Conservation (phyloP, 495 filamentous ascomycete species). For the Hypoxylon fuscum region DNA sequence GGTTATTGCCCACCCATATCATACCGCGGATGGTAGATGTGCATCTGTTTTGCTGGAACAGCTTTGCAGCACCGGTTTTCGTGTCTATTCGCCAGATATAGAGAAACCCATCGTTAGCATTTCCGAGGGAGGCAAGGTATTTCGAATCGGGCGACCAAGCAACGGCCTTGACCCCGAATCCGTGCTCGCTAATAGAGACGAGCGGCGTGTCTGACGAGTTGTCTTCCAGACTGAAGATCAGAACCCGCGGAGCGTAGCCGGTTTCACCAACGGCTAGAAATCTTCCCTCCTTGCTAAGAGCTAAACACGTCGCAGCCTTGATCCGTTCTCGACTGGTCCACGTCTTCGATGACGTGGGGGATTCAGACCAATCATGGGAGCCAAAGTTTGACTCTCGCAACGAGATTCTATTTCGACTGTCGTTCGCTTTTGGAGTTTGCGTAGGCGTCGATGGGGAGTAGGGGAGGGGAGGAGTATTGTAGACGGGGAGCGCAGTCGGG, state of each 20-base stretch:
- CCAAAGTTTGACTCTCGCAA: slow-evolving; percentile 65
- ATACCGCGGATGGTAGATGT: slow-evolving; percentile 83
- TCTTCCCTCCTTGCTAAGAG: slow-evolving; percentile 87
- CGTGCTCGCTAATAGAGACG: slow-evolving; percentile 88
- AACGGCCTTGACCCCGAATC: slow-evolving; percentile 85
- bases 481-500: slow-evolving; percentile 77
- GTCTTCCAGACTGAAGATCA: slow-evolving; percentile 87
- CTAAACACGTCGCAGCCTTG: slow-evolving; percentile 95
- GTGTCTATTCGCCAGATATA: slow-evolving; percentile 89
- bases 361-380: slow-evolving; percentile 65
- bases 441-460: slow-evolving; percentile 58
- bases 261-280: slow-evolving; percentile 95
- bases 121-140: slow-evolving; percentile 87
- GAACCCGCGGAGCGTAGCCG: slow-evolving; percentile 89
- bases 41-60: slow-evolving; percentile 95
- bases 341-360: slow-evolving; percentile 68
- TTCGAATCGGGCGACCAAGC: slow-evolving; percentile 89
- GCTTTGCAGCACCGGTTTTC: slow-evolving; percentile 80
- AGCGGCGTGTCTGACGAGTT: slow-evolving; percentile 80
- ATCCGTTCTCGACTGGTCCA: slow-evolving; percentile 89
- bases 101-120: slow-evolving; percentile 91
- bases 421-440: slow-evolving; percentile 72
- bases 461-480: slow-evolving; percentile 49
- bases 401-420: slow-evolving; percentile 67
- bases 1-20: slow-evolving; percentile 79